A percentile compares a stretch with the other conserved stretches of the same genome.
phyloP scores from a whole-genome alignment of 495 filamentous ascomycete genomes.

The Aspergillus nanangensis region DNA sequence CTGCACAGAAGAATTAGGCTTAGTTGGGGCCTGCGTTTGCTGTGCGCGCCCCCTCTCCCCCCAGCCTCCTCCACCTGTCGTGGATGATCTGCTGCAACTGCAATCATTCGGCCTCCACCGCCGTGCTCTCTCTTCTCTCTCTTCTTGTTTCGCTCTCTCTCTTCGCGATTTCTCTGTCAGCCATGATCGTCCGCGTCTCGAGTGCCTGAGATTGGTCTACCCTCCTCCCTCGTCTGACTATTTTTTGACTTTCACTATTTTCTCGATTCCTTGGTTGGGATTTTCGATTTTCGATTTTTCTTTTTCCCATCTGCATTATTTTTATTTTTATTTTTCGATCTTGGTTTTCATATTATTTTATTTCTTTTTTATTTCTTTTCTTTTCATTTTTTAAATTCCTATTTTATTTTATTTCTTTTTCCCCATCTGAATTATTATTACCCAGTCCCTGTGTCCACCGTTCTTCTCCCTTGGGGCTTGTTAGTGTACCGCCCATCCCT shows the following conservation, averaged over 20 bases:
- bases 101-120: conserved; percentile 17
- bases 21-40: conserved; percentile 24
- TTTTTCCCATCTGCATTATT: neutral
- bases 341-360: conserved; percentile 6
- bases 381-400: conserved; percentile 5
- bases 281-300: conserved; percentile 7
- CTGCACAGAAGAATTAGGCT: conserved; percentile 17
- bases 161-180: conserved; percentile 1
- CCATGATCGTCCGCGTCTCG: conserved; percentile 9
- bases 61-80: conserved; percentile 22
- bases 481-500: conserved; percentile 19
- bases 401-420: conserved; percentile 7
- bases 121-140: conserved; percentile 4
- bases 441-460: conserved; percentile 24
- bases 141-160: neutral
- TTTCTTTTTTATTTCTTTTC: conserved; percentile 7
- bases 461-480: conserved; percentile 22
- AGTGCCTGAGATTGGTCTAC: conserved; percentile 16
- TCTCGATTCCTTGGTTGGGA: neutral
- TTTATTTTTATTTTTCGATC: conserved; percentile 10
- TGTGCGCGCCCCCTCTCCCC: too few relatives aligned
- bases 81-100: conserved; percentile 22
- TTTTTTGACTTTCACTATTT: too few relatives aligned
- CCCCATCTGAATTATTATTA: conserved; percentile 24
- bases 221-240: too few relatives aligned